Evolutionary conservation across 140 eudicot genomes (phyloP).

Genomic region (Bidens hawaiensis): DNA sequence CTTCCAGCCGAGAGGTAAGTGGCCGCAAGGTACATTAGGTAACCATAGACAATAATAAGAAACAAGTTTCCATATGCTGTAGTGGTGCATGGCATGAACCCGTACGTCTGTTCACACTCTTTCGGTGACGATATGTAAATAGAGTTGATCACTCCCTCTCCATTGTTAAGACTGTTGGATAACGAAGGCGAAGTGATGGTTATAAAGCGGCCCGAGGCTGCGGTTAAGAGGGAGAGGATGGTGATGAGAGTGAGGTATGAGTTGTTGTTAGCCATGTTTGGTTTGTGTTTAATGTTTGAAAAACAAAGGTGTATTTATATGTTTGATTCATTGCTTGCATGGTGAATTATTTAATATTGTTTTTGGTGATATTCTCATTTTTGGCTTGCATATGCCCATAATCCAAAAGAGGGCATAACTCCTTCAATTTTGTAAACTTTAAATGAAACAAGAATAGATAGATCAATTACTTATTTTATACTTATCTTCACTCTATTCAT

Average conservation of each 20-base stretch:
- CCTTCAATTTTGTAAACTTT: background rate
- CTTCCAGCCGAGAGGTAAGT: slow-evolving; percentile 76
- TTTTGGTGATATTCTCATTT: background rate
- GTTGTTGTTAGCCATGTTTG: slow-evolving; percentile 21
- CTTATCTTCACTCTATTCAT: background rate
- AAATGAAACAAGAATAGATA: background rate
- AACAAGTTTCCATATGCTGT: slow-evolving; percentile 61
- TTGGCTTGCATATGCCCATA: slow-evolving; percentile 9
- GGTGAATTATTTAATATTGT: background rate
- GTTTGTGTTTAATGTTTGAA: background rate
- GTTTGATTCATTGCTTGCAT: slow-evolving; percentile 12
- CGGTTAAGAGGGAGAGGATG: slow-evolving; percentile 29
- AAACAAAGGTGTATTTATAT: slow-evolving; percentile 18
- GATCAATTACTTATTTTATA: too few species aligned
- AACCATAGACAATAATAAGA: slow-evolving; percentile 72
- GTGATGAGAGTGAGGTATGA: slow-evolving; percentile 19
- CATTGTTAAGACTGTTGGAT: slow-evolving; percentile 39
- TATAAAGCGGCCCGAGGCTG: slow-evolving; percentile 37
- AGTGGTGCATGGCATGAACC: slow-evolving; percentile 90
- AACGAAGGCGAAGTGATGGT: slow-evolving; percentile 23
- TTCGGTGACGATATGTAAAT: slow-evolving; percentile 21
- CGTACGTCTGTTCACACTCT: slow-evolving; percentile 79
- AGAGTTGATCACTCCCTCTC: slow-evolving; percentile 14
- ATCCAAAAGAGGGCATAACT: slow-evolving; percentile 26
- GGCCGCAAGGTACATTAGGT: slow-evolving; percentile 82